phyloP scores from a whole-genome alignment of 305 asterid genomes.

The Solanum aculeatissimum region DNA sequence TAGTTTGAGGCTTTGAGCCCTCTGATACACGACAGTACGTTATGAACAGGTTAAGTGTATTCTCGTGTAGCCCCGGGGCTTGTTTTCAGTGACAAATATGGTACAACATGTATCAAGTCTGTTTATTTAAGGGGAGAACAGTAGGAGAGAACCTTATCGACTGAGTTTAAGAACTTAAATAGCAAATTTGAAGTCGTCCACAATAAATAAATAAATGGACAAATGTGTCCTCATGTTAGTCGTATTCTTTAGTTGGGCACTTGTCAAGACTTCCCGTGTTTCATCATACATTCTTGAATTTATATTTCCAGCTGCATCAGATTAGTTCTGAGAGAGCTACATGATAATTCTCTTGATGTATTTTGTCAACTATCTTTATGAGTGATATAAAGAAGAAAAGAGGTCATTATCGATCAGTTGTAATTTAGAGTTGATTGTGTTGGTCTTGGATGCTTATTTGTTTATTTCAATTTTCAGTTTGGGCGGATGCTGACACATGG shows the following conservation, averaged over 20 bases:
- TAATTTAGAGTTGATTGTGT: neutral
- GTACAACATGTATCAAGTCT: neutral
- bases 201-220: neutral
- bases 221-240: neutral
- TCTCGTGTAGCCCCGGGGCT: neutral
- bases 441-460: neutral
- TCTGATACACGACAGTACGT: neutral
- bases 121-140: neutral
- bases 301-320: neutral
- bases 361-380: neutral
- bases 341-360: neutral
- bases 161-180: neutral
- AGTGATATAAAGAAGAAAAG: neutral
- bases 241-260: neutral
- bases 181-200: neutral
- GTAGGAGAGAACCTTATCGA: neutral
- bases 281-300: neutral
- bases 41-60: neutral
- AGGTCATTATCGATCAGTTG: neutral
- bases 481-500: slow-evolving; percentile 99
- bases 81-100: neutral
- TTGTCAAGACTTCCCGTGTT: neutral
- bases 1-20: neutral
- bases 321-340: neutral
- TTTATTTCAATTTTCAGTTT: slow-evolving; percentile 34